Conservation (phyloP, 768 basidiomycete species). For the Kwoniella heveanensis region DNA sequence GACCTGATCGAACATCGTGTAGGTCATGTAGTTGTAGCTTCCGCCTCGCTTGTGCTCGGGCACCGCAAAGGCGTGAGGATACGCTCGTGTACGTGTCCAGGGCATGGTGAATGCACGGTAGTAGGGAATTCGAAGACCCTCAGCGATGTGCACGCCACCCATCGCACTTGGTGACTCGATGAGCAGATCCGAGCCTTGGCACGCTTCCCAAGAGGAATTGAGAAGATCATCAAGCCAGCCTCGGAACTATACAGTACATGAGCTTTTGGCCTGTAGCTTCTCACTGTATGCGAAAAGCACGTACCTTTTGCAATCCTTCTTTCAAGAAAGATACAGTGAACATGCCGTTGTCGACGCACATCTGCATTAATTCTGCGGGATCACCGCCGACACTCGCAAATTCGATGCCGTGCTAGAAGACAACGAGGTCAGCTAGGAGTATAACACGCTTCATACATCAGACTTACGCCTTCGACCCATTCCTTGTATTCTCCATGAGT, state of each 20-base stretch:
- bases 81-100: slow-evolving; percentile 92
- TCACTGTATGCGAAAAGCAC: not conserved
- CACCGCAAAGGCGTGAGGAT: slow-evolving; percentile 97
- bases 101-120: slow-evolving; percentile 97
- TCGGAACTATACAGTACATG: slow-evolving; percentile 91
- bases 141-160: slow-evolving; percentile 95
- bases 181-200: slow-evolving; percentile 88
- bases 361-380: slow-evolving; percentile 94
- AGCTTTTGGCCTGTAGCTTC: too few relatives aligned
- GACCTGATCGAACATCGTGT: slow-evolving; percentile 79
- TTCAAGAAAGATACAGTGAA: slow-evolving; percentile 94
- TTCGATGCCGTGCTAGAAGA: slow-evolving; percentile 85
- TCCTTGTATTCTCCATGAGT: slow-evolving; percentile 92
- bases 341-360: slow-evolving; percentile 96
- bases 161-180: slow-evolving; percentile 96
- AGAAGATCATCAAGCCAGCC: slow-evolving; percentile 97
- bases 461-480: slow-evolving; percentile 88
- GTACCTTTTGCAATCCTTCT: slow-evolving; percentile 82
- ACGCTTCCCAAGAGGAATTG: slow-evolving; percentile 93
- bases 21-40: slow-evolving; percentile 97
- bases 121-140: slow-evolving; percentile 89
- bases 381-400: slow-evolving; percentile 93
- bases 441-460: too few relatives aligned
- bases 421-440: slow-evolving; percentile 1
- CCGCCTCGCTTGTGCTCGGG: slow-evolving; percentile 98